Percentiles rank a stretch among this genome's conserved stretches.
These are phyloP conservation scores for Diaporthe citri DNA, from an alignment of 2,329 filamentous ascomycete species.

Conservation along the genomic window DNA sequence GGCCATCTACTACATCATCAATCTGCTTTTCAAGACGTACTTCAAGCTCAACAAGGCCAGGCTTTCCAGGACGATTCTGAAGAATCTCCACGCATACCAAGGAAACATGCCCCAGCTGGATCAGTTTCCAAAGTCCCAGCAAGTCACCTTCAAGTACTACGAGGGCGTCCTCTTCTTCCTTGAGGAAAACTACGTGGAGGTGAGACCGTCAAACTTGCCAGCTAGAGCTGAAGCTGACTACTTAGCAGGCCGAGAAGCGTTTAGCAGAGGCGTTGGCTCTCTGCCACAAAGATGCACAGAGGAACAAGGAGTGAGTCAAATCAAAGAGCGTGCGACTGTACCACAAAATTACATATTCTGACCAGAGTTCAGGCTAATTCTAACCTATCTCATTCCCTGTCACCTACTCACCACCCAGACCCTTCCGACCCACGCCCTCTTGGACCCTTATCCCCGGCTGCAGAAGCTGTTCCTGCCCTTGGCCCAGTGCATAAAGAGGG, in stretches of 20 bases:
- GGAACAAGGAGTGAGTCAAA: constrained; percentile 81
- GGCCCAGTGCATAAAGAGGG: constrained; percentile 81
- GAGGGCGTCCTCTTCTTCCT: constrained; percentile 93
- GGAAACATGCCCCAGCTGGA: constrained; percentile 85
- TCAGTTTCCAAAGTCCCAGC: constrained; percentile 87
- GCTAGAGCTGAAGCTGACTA: not conserved
- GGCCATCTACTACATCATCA: constrained; percentile 96
- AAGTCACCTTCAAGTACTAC: constrained; percentile 97
- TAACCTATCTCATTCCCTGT: constrained; percentile 95
- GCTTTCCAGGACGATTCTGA: constrained; percentile 91
- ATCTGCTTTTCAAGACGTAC: constrained; percentile 97
- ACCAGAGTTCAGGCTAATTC: constrained; percentile 74
- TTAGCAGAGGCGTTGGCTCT: constrained; percentile 85
- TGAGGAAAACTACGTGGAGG: constrained; percentile 90
- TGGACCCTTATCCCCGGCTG: constrained; percentile 81
- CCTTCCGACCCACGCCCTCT: constrained; percentile 78
- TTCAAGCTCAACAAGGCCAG: constrained; percentile 93
- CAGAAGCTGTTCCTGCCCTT: constrained; percentile 84
- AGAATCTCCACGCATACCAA: constrained; percentile 80
- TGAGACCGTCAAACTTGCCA: constrained; percentile 51
- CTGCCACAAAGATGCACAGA: constrained; percentile 78
- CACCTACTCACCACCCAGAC: constrained; percentile 89
- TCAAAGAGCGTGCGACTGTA: constrained; percentile 12
- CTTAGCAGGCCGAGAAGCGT: constrained; percentile 78
- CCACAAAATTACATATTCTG: constrained; percentile 39